These are phyloP conservation scores for Alternaria alternata DNA, from an alignment of 2,329 filamentous ascomycete genomes.

Conservation along the genomic window DNA sequence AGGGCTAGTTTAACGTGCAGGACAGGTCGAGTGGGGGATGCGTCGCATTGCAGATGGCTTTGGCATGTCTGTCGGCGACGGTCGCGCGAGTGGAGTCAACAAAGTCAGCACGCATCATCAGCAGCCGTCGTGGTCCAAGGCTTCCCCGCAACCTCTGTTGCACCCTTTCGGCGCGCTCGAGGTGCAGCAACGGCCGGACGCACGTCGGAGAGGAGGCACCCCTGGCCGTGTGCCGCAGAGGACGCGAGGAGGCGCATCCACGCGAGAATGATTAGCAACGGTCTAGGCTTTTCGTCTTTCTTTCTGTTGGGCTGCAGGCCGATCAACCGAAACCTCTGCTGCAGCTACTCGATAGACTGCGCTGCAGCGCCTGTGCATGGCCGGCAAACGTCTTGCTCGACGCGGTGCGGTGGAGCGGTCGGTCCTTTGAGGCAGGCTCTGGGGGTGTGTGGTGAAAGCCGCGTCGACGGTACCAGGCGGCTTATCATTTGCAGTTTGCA, in stretches of 20 bases:
- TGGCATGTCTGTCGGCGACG: neutral
- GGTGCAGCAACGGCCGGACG: conserved; percentile 2
- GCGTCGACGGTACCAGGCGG: neutral
- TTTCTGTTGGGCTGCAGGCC: conserved; percentile 29
- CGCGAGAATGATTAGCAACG: conserved; percentile 16
- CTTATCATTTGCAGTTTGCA: neutral
- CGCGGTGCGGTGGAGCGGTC: conserved; percentile 9
- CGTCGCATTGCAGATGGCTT: conserved; percentile 3
- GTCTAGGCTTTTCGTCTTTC: conserved; percentile 19
- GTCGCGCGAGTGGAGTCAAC: neutral
- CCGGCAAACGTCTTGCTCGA: conserved; percentile 6
- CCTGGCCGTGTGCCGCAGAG: neutral
- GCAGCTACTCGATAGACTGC: conserved; percentile 17
- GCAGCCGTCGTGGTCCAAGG: neutral
- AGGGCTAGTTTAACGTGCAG: conserved; percentile 29
- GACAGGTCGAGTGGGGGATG: conserved; percentile 8
- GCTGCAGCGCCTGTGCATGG: conserved; percentile 2
- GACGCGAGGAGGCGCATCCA: conserved; percentile 6
- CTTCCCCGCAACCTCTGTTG: neutral
- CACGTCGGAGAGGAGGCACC: neutral
- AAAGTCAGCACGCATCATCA: neutral
- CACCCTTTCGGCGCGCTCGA: neutral
- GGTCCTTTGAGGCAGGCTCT: neutral
- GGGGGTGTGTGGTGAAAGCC: conserved; percentile 12
- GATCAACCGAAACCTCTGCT: conserved; percentile 21